Base-by-base conservation (phyloP, 1,284 basidiomycete species). In the Uromyces viciae-fabae region DNA sequence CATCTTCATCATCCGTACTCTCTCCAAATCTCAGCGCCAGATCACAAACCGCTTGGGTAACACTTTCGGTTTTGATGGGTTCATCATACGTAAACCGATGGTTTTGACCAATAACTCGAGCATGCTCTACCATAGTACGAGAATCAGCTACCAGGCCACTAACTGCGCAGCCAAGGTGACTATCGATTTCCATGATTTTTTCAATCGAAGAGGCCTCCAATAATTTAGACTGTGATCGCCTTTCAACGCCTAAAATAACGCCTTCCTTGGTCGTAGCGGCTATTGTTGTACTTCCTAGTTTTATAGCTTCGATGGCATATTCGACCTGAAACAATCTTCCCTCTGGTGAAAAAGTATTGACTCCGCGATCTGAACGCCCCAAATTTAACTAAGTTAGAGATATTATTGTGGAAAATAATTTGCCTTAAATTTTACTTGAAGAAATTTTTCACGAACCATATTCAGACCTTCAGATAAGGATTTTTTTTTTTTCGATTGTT, bases 181-280 rank as follows among this genome's bases (percentile, higher is more conserved):
- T 85, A 88, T 99, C 97, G 85, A 99, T 98, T 88, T 99, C 96
- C 95, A 99, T 98, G 86, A 99, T 99, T 89, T 99, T 99, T 87
- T 99, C 97, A 86, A 99, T 96, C 79, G 94, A 95, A 82, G 91
- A 93, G 25, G 94, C 91, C 88, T 98, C 97, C 83, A 99, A 91
- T 77, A 99, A 90, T 33, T 94, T 93, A 0, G 95, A 98, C 87
- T 98, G 95, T 75, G 98, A 94, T 86, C 97, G 94, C 88, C 99
- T 98, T 89, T 99, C 97, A 82, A 99, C 95, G 74, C 91, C 97
- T 82, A 99, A 91, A 82, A 99, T 90, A 83, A 95, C 93, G 81
- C 97, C 97, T 83, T 94, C 89, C 52, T 91, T 89, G 0, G 88
- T 89, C 33, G 87, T 84, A 69, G 87, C 87, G 81, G 96, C 97